Base-by-base conservation (phyloP, 2,329 filamentous ascomycete genomes). In the Colletotrichum gigasporum region DNA sequence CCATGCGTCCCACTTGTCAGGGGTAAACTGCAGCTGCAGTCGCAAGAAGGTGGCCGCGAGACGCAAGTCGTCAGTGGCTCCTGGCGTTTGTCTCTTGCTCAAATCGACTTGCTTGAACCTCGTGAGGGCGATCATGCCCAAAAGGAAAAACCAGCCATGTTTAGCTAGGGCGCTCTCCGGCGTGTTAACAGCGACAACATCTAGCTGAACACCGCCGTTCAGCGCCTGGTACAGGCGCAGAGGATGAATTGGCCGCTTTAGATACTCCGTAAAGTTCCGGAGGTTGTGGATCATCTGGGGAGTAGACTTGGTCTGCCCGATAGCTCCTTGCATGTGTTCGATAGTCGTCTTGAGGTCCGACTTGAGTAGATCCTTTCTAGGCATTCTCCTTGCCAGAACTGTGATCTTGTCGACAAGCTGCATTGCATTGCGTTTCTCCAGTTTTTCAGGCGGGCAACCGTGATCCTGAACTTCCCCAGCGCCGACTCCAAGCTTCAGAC, bases 131-230 rank as follows among this genome's bases (percentile, higher is more conserved):
- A 97, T 92, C 83, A 96, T 91, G 18, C 95, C 95, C 66, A 97
- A 87, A 28, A 97, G 80, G 75, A 96, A 97, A 75, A 93, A 97
- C 95, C 95, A 98, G 45, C 94, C 92, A 69, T 93, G 91, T 22
- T 88, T 87, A 0, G 94, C 94, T 32, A 96, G 79, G 0, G 87
- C 85, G 54, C 89, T 90, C 62, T 96, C 91, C 0, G 87, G 84
- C 2, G 85, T 84, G 44, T 90, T 87, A 7, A 94, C 89, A 0
- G 87, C 83, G 5, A 92, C 85, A 2, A 91, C 88, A 63, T 94
- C 88, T 20, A 96, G 85, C 53, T 89, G 87, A 7, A 94, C 86
- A 35, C 91, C 86, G 10, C 96, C 96, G 67, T 88, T 89, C 35
- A 97, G 84, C n/a, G 92, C 92, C 68, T 90, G 87, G 73, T 92